Conservation (phyloP, 1,284 basidiomycete genomes). For the Spongiforma sp. region DNA sequence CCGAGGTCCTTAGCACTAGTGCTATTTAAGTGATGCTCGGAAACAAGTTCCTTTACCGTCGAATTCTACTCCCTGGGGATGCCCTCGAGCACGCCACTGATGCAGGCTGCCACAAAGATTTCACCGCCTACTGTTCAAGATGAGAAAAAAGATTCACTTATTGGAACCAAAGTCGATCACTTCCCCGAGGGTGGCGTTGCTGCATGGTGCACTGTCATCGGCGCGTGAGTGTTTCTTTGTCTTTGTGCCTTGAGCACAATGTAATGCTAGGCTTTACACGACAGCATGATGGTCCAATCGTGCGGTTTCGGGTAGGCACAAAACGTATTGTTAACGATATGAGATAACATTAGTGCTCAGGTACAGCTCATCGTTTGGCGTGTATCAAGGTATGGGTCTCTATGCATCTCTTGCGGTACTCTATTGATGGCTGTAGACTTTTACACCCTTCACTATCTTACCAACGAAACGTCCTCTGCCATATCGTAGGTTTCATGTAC, state of each 20-base stretch:
- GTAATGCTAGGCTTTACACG: not conserved
- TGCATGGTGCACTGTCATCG: slow-evolving; percentile 33
- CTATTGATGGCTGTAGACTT: slow-evolving; percentile 23
- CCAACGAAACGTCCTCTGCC: slow-evolving; percentile 26
- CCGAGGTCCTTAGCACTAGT: too few species aligned
- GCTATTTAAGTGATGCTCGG: too few species aligned
- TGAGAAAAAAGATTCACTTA: not conserved
- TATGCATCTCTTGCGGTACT: too few species aligned
- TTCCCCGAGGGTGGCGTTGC: slow-evolving; percentile 36
- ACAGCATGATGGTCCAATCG: slow-evolving; percentile 21
- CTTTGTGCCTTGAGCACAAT: not conserved
- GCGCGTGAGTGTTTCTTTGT: slow-evolving; percentile 20
- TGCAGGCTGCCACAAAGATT: too few species aligned
- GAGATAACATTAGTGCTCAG: too few species aligned
- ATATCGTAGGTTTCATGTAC: slow-evolving; percentile 27
- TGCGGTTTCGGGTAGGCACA: not conserved
- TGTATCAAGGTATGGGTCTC: slow-evolving; percentile 36
- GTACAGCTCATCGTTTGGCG: slow-evolving; percentile 32
- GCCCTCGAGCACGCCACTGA: too few species aligned
- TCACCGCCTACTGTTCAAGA: too few species aligned
- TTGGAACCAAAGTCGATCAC: not conserved
- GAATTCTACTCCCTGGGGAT: too few species aligned
- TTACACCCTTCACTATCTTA: slow-evolving; percentile 37
- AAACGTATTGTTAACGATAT: not conserved
- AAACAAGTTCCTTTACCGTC: too few species aligned